These are phyloP conservation scores for Coemansia sp. DNA, from an alignment of 192 early-diverging fungal species.

Conservation along the genomic window DNA sequence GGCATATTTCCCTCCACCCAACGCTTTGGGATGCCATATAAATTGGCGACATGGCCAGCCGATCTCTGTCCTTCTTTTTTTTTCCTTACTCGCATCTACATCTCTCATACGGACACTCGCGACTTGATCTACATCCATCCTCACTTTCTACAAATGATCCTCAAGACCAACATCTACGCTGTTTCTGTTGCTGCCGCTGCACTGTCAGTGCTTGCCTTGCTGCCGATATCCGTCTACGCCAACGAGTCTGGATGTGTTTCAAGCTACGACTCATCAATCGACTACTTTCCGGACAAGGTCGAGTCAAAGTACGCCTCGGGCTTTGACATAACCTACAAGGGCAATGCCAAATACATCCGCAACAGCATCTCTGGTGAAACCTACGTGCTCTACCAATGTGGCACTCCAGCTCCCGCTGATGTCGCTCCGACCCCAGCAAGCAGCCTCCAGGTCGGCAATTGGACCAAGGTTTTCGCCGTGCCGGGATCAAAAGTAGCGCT, in stretches of 20 bases:
- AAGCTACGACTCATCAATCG: slow-evolving; percentile 26
- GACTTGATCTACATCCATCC: background rate
- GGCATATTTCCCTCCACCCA: background rate
- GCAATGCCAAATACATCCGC: slow-evolving; percentile 68
- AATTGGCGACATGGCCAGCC: background rate
- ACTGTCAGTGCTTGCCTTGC: slow-evolving; percentile 7
- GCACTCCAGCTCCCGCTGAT: slow-evolving; percentile 58
- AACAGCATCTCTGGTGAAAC: slow-evolving; percentile 59
- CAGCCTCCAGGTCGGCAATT: slow-evolving; percentile 52
- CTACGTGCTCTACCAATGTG: slow-evolving; percentile 75
- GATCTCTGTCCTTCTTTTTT: background rate
- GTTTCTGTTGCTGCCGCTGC: slow-evolving; percentile 14
- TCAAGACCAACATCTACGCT: slow-evolving; percentile 14
- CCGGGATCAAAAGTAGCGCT: slow-evolving; percentile 46
- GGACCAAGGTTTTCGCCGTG: slow-evolving; percentile 41
- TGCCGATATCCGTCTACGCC: slow-evolving; percentile 5
- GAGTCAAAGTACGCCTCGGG: slow-evolving; percentile 59
- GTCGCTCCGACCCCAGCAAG: slow-evolving; percentile 51
- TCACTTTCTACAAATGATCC: slow-evolving; percentile 20
- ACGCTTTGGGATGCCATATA: background rate
- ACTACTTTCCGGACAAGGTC: slow-evolving; percentile 59
- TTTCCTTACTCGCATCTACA: background rate
- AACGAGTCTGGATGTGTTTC: slow-evolving; percentile 40
- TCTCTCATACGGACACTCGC: background rate
- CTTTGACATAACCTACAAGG: slow-evolving; percentile 65